Conservation (phyloP, 768 basidiomycete species). For the Pulveroboletus sp. region DNA sequence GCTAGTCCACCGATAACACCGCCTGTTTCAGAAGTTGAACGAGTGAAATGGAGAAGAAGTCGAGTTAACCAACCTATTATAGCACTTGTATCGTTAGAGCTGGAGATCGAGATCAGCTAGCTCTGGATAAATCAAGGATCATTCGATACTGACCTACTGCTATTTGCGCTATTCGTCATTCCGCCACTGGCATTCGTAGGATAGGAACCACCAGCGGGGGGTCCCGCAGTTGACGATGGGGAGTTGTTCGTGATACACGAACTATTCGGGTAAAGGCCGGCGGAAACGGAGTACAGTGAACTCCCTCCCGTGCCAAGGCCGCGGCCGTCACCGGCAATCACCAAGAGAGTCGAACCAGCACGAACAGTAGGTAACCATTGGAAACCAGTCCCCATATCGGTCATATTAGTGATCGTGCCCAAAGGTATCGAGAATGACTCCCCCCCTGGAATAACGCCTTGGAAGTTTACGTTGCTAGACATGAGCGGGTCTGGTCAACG, state of each 20-base stretch:
- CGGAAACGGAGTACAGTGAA: conserved; percentile 48
- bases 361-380: conserved; percentile 62
- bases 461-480: conserved; percentile 53
- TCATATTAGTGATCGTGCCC: conserved; percentile 41
- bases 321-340: conserved; percentile 63
- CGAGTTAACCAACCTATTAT: conserved; percentile 42
- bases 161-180: conserved; percentile 22
- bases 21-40: conserved; percentile 27
- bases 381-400: conserved; percentile 57
- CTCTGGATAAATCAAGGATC: not conserved
- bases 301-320: conserved; percentile 72
- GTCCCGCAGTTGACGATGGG: conserved; percentile 74
- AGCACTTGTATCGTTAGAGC: conserved; percentile 40
- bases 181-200: conserved; percentile 49
- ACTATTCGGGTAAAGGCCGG: conserved; percentile 44
- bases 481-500: not conserved
- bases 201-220: conserved; percentile 70
- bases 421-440: conserved; percentile 65
- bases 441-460: conserved; percentile 77
- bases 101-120: conserved; percentile 7
- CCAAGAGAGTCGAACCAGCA: conserved; percentile 59
- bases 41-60: not conserved
- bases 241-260: conserved; percentile 57
- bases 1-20: conserved; percentile 60
- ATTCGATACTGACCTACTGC: conserved; percentile 24